These are phyloP conservation scores for Fusarium foetens DNA, from an alignment of 2,329 filamentous ascomycete genomes.

Conservation along the genomic window DNA sequence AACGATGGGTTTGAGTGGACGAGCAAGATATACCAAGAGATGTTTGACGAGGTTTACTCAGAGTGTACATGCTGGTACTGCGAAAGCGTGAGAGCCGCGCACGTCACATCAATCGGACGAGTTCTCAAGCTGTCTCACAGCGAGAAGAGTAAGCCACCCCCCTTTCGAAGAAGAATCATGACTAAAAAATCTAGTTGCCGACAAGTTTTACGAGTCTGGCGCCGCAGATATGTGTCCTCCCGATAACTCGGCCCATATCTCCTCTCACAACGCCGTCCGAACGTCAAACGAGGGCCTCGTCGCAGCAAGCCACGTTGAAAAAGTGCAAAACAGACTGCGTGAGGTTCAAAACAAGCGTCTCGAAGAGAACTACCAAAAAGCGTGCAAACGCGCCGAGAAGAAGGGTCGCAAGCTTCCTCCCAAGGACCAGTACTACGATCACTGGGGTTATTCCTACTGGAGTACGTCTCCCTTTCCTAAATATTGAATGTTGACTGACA, in stretches of 20 bases:
- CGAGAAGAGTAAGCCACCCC: conserved; percentile 51
- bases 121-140: conserved; percentile 58
- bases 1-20: conserved; percentile 77
- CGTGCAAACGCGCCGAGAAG: conserved; percentile 59
- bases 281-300: conserved; percentile 2
- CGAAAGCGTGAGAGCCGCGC: conserved; percentile 62
- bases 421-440: conserved; percentile 60
- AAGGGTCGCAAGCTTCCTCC: conserved; percentile 61
- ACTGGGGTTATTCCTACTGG: conserved; percentile 65
- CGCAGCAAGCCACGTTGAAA: conserved; percentile 6
- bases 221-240: conserved; percentile 61
- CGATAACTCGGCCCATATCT: conserved; percentile 74
- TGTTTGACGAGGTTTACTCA: conserved; percentile 73
- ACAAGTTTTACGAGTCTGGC: conserved; percentile 61
- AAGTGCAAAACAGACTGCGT: conserved; percentile 24
- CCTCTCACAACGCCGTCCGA: conserved; percentile 74
- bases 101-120: conserved; percentile 59
- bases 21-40: conserved; percentile 72
- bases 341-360: conserved; percentile 47
- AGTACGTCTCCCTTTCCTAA: conserved; percentile 29
- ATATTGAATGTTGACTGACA: accelerated
- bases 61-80: conserved; percentile 89
- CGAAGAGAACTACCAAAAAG: conserved; percentile 67
- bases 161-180: accelerated
- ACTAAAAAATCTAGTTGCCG: conserved; percentile 37